These are phyloP conservation scores for Gossypium raimondii DNA, from an alignment of 345 rosid genomes.

Conservation along the genomic window DNA sequence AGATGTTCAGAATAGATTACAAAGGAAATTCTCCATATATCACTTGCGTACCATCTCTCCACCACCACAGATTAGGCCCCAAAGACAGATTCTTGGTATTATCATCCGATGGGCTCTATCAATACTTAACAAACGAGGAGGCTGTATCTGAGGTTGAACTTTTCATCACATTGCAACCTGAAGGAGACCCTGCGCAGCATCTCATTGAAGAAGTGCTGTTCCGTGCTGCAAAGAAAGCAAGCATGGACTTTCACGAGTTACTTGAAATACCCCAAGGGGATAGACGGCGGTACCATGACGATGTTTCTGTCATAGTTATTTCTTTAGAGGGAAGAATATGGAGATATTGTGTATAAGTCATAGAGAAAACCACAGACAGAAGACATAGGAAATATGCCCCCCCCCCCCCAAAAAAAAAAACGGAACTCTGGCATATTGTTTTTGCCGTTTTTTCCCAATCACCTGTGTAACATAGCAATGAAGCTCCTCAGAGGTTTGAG, in stretches of 20 bases:
- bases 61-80: slow-evolving; percentile 76
- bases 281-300: slow-evolving; percentile 86
- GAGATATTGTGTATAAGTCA: slow-evolving; percentile 87
- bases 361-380: slow-evolving; percentile 13
- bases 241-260: slow-evolving; percentile 86
- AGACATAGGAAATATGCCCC: slow-evolving; percentile 21
- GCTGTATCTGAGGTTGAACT: slow-evolving; percentile 84
- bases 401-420: no score
- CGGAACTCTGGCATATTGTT: slow-evolving; percentile 25
- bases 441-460: slow-evolving; percentile 28
- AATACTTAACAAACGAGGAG: slow-evolving; percentile 90
- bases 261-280: slow-evolving; percentile 92
- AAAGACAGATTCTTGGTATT: slow-evolving; percentile 80
- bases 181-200: slow-evolving; percentile 97
- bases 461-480: slow-evolving; percentile 33
- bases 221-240: slow-evolving; percentile 98
- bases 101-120: slow-evolving; percentile 91
- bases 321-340: slow-evolving; percentile 94
- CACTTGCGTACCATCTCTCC: slow-evolving; percentile 62
- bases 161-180: slow-evolving; percentile 80
- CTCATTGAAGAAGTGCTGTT: slow-evolving; percentile 80
- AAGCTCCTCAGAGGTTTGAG: slow-evolving; percentile 22
- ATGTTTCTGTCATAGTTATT: slow-evolving; percentile 77
- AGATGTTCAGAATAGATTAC: slow-evolving; percentile 91
- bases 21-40: slow-evolving; percentile 77